These are phyloP conservation scores for Pseudoperonospora humuli DNA, from an alignment of 352 stramenopile species.

Conservation along the genomic window DNA sequence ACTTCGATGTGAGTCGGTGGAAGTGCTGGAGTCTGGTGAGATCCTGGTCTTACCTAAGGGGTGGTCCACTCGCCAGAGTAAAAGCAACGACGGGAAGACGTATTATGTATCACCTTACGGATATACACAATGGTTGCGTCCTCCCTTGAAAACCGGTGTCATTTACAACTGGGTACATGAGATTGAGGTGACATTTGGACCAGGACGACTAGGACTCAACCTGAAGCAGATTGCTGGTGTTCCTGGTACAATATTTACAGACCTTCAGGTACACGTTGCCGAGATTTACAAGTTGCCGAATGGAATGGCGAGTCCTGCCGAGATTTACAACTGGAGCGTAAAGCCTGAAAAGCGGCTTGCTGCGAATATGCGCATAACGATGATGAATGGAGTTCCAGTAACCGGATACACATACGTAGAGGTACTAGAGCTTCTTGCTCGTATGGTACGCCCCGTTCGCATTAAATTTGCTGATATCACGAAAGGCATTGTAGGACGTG, in stretches of 20 bases:
- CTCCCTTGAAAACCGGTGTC: constrained; percentile 64
- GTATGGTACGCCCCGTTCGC: constrained; percentile 49
- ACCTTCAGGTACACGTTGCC: constrained; percentile 69
- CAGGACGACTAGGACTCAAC: constrained; percentile 70
- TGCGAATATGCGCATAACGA: constrained; percentile 76
- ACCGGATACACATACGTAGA: constrained; percentile 76
- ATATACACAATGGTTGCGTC: constrained; percentile 76
- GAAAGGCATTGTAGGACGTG: constrained; percentile 78
- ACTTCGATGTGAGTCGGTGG: constrained; percentile 49
- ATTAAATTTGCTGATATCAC: constrained; percentile 82
- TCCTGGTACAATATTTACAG: constrained; percentile 59
- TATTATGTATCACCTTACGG: constrained; percentile 83
- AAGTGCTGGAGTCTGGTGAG: constrained; percentile 63
- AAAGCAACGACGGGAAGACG: constrained; percentile 77
- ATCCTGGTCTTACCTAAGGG: constrained; percentile 68
- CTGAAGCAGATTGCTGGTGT: constrained; percentile 75
- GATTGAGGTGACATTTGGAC: constrained; percentile 78
- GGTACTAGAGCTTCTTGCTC: constrained; percentile 67
- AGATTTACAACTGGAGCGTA: constrained; percentile 88
- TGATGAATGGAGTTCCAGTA: constrained; percentile 69
- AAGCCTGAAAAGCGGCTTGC: constrained; percentile 81
- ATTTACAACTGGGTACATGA: constrained; percentile 79
- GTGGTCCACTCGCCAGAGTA: constrained; percentile 72
- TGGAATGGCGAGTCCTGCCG: constrained; percentile 71
- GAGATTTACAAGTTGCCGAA: constrained; percentile 83